Evolutionary conservation across 495 filamentous ascomycete genomes (phyloP).

Genomic region (Penicillium salamii): DNA sequence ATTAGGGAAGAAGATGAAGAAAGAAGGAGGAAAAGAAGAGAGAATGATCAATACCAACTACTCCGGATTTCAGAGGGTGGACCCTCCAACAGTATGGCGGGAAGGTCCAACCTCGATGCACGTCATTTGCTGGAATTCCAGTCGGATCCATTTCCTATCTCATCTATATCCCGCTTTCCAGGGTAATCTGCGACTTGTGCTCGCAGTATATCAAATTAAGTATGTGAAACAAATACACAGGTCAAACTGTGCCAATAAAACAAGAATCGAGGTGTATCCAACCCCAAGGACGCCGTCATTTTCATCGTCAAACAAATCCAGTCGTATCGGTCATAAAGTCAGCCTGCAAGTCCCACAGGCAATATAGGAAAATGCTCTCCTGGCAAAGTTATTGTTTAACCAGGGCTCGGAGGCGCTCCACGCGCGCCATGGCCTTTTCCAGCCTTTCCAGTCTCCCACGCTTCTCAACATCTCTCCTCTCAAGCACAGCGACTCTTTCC

Average conservation of each 20-base stretch:
- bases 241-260: slow-evolving; percentile 3
- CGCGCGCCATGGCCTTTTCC: slow-evolving; percentile 72
- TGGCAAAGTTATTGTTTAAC: slow-evolving; percentile 43
- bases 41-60: background rate
- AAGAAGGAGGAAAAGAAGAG: background rate
- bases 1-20: background rate
- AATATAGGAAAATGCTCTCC: background rate
- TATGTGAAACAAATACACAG: background rate
- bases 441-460: slow-evolving; percentile 65
- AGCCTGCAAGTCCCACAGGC: background rate
- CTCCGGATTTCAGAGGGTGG: background rate
- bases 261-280: slow-evolving; percentile 9
- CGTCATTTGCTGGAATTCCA: background rate
- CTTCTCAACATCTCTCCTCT: slow-evolving; percentile 70
- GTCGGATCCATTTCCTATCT: background rate
- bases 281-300: slow-evolving; percentile 10
- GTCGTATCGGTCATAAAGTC: slow-evolving; percentile 22
- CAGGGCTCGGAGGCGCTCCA: slow-evolving; percentile 72
- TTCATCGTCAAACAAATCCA: slow-evolving; percentile 10
- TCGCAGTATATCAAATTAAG: background rate
- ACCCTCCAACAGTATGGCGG: slow-evolving; percentile 12
- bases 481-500: slow-evolving; percentile 66
- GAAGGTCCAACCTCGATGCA: slow-evolving; percentile 25
- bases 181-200: background rate
- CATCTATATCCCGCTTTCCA: background rate